These are phyloP conservation scores for Tolypocladium paradoxum DNA, from an alignment of 2,329 filamentous ascomycete genomes.

Conservation along the genomic window DNA sequence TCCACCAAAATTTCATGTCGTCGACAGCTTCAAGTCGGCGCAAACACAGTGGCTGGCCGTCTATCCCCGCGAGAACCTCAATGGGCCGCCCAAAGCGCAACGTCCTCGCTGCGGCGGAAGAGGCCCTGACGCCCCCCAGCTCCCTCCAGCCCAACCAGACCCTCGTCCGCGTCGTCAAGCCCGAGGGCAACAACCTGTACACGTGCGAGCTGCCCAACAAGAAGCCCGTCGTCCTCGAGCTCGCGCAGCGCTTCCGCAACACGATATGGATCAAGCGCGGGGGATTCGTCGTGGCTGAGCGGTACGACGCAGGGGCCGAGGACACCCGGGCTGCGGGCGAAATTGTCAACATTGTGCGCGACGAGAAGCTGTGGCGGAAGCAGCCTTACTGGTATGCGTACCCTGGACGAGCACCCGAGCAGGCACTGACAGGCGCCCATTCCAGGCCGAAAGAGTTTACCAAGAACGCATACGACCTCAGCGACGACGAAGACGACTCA, in stretches of 20 bases:
- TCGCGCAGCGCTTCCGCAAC: constrained; percentile 76
- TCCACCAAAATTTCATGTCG: background rate
- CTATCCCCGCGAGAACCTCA: background rate
- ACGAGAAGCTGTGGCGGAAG: constrained; percentile 89
- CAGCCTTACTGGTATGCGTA: constrained; percentile 64
- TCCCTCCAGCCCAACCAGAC: constrained; percentile 49
- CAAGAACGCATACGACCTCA: constrained; percentile 51
- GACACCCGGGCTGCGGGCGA: constrained; percentile 76
- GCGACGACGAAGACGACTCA: constrained; percentile 66
- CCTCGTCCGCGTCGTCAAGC: constrained; percentile 69
- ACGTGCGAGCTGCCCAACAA: constrained; percentile 60
- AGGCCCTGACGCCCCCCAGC: constrained; percentile 49
- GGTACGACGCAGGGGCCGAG: constrained; percentile 50
- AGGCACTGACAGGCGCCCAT: constrained; percentile 9
- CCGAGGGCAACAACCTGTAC: constrained; percentile 85
- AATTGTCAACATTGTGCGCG: constrained; percentile 84
- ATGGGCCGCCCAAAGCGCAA: constrained; percentile 52
- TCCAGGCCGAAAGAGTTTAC: constrained; percentile 69
- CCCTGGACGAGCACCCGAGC: background rate
- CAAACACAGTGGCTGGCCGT: too few species aligned
- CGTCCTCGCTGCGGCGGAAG: constrained; percentile 66
- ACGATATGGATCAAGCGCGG: constrained; percentile 90
- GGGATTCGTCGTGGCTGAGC: constrained; percentile 75
- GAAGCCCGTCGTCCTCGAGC: constrained; percentile 62
- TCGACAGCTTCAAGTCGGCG: background rate